Base-by-base conservation (phyloP, 1,284 basidiomycete genomes). In the Moniliella sp. region DNA sequence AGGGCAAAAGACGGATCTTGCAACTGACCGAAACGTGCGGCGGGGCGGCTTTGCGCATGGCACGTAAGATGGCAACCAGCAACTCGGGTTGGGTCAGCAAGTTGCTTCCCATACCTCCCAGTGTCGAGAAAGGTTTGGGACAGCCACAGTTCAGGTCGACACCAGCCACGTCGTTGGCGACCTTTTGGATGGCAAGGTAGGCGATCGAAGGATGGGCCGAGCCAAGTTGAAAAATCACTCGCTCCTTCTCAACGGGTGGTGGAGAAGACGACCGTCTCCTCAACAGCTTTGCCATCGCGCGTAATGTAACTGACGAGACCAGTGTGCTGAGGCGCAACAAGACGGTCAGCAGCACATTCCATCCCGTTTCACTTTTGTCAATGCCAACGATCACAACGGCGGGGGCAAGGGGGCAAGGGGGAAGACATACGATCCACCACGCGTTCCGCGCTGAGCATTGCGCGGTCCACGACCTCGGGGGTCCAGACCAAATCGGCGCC, bases 401-500 rank as follows among this genome's bases (percentile, higher is more conserved):
- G n/a, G n/a, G n/a, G n/a, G n/a, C n/a, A n/a, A n/a, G n/a, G n/a
- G n/a, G n/a, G n/a, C n/a, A n/a, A n/a, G n/a, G n/a, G n/a, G n/a
- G n/a, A n/a, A 38, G 30, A 68, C 78, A 56, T 52, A 80, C 83
- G 72, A 66, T 94, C 74, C 9, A 93, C 81, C 14, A 67, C 70
- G 34, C 88, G 69, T 43, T 75, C 70, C 0, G 78, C 66, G 35
- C 86, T 80, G 28, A 97, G 68, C 36, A 99, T 84, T 9, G 91
- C 91, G 61, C 79, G 82, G 64, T 99, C 91, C 4, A 99, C 78
- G 28, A 83, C 78, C 58, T 97, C 91, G 0, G 88, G 91, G 7
- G 79, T 76, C 91, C 91, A 99, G 1, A 99, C 88, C 3, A 97
- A 68, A 10, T 76, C 75, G 2, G 88, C 88, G 2, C 88, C 88